Percentiles rank a stretch among this genome's conserved stretches.
Evolutionary conservation across 441 rosid species (phyloP).

Genomic region (Populus hybrid): DNA sequence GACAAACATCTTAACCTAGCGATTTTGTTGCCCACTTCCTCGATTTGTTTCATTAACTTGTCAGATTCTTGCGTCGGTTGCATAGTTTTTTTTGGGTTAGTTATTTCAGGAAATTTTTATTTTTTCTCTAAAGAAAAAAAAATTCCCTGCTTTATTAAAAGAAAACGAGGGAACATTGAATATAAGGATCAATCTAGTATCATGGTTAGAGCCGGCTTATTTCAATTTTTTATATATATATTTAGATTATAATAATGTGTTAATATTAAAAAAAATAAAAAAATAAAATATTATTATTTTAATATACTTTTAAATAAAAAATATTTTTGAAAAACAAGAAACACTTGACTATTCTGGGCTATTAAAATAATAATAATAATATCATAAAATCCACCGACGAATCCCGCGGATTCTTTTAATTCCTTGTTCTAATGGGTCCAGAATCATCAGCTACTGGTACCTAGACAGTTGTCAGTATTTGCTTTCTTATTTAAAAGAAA

Average conservation of each 20-base stretch:
- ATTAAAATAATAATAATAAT: background rate
- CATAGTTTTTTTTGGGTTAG: background rate
- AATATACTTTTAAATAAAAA: no score
- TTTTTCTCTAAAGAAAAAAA: background rate
- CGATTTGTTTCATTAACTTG: background rate
- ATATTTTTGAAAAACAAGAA: no score
- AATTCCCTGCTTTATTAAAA: background rate
- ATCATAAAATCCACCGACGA: conserved; percentile 14
- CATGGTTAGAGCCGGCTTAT: background rate
- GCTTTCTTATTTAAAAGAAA: background rate
- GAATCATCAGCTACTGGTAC: background rate
- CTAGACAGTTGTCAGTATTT: background rate
- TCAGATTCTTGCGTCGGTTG: background rate
- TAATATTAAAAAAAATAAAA: background rate
- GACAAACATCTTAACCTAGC: no score
- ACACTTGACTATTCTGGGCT: no score
- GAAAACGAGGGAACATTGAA: background rate
- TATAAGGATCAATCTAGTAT: background rate
- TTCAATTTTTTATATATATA: no score
- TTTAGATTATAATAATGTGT: no score
- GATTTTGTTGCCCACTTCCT: no score
- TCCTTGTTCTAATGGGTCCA: conserved; percentile 10
- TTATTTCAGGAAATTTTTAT: background rate
- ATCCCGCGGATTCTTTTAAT: background rate
- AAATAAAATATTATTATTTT: background rate